Conservation (phyloP, 75 land plant species). For the Pinus taeda region DNA sequence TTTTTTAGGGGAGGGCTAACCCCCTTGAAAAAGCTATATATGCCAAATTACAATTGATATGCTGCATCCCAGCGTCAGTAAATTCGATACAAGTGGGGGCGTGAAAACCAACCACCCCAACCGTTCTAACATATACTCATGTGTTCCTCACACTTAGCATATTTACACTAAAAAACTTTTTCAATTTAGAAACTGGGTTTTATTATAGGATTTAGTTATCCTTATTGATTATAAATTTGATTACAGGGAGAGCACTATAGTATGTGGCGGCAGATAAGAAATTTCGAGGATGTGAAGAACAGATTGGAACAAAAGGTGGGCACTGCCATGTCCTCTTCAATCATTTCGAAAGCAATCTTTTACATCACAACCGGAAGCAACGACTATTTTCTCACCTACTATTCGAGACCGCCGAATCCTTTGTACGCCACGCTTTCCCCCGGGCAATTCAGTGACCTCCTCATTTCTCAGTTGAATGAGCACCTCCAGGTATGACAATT, state of each 20-base stretch:
- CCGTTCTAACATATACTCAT: too few relatives aligned
- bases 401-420: not conserved
- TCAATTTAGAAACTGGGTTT: too few relatives aligned
- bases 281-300: not conserved
- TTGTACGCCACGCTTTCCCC: not conserved
- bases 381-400: slow-evolving; percentile 12
- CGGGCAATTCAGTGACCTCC: not conserved
- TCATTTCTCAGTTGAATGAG: not conserved
- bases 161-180: too few relatives aligned
- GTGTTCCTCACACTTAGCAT: too few relatives aligned
- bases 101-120: too few relatives aligned
- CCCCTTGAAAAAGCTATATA: too few relatives aligned
- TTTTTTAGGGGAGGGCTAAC: too few relatives aligned
- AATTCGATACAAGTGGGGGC: too few relatives aligned
- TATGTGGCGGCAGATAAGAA: not conserved
- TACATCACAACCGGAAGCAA: slow-evolving; percentile 20
- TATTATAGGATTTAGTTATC: too few relatives aligned
- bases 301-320: slow-evolving; percentile 6
- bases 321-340: not conserved
- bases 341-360: slow-evolving; percentile 12
- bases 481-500: not conserved
- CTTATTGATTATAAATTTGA: too few relatives aligned
- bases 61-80: too few relatives aligned
- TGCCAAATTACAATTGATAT: too few relatives aligned
- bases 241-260: not conserved